phyloP scores from a whole-genome alignment of 2,329 filamentous ascomycete species.

The Polychaeton citri region DNA sequence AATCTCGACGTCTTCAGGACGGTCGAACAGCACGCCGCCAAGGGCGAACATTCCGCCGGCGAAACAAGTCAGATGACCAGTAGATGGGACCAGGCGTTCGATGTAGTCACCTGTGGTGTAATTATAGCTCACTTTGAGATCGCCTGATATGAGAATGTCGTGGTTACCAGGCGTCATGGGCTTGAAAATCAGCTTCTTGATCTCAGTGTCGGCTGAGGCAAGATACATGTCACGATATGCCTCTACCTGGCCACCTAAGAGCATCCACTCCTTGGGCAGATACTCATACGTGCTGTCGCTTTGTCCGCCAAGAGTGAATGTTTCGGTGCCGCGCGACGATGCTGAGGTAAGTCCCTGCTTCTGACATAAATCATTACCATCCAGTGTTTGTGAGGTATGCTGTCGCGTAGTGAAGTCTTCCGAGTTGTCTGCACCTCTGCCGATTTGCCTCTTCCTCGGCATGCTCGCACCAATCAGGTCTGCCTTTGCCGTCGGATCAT shows the following conservation, averaged over 20 bases:
- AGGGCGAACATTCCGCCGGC: constrained; percentile 43
- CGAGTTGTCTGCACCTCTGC: not conserved
- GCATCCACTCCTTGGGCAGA: constrained; percentile 51
- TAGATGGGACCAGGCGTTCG: constrained; percentile 27
- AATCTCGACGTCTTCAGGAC: constrained; percentile 34
- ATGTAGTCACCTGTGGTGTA: constrained; percentile 27
- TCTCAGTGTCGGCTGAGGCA: constrained; percentile 51
- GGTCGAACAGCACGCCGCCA: constrained; percentile 38
- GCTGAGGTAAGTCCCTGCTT: constrained; percentile 45
- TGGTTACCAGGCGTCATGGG: constrained; percentile 57
- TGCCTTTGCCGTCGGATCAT: constrained; percentile 1
- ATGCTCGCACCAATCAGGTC: constrained; percentile 2
- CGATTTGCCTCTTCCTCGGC: constrained; percentile 7
- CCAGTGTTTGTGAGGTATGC: not conserved
- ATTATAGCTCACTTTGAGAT: constrained; percentile 27
- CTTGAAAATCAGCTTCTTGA: constrained; percentile 61
- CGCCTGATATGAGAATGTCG: constrained; percentile 63
- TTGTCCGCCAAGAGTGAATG: constrained; percentile 42
- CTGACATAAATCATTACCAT: constrained; percentile 34
- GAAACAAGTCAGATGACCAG: constrained; percentile 41
- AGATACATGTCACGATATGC: constrained; percentile 66
- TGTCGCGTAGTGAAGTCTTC: not conserved
- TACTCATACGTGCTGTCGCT: constrained; percentile 47
- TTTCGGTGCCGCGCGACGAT: constrained; percentile 32
- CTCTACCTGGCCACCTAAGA: constrained; percentile 59